Evolutionary conservation across 2,329 filamentous ascomycete genomes (phyloP), one percentile per base, ranked within the genome.

Genomic region (Cryphonectria nitschkei): DNA sequence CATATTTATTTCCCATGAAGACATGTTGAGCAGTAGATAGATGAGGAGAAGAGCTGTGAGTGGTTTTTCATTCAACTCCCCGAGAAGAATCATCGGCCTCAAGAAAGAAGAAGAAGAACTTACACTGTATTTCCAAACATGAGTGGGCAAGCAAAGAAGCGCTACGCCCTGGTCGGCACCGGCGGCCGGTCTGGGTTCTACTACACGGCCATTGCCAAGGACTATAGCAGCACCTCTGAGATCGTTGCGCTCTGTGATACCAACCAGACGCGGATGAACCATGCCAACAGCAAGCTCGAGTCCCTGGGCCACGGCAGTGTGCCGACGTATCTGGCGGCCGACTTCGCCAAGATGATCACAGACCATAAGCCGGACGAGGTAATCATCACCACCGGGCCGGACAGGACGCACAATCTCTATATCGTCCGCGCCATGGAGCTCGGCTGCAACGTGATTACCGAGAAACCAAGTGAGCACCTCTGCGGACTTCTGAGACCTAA

Each of bases 171-270:
- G 39, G 82, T 90, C n/a, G 88, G 88, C 75, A 86, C 86, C 1
- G 88, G 88, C 26, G 86, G 86, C 22, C 85, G 88, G 19, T 85
- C 87, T n/a, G 84, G 83, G 68, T 89, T 90, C 82, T 90, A 87
- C 79, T 90, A 89, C 80, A 84, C 83, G 0, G 86, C 87, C 61
- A 88, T 90, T 70, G 85, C 84, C 13, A 81, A 79, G 41, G 84
- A 87, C 72, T 89, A 87, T 78, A 78, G 78, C 65, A 75, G 78
- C 13, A 88, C 85, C 0, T 85, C 86, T 0, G 76, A 80, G 46
- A 81, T 90, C 29, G 87, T 89, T 22, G 87, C 81, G 1, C 79
- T 90, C 68, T 89, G 87, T 77, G 88, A 90, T 75, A 88, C 85
- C 4, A 90, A 90, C 76, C 83, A 87, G 74, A 89, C 87, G 0